Evolutionary conservation across 73 alveolate species (phyloP), one percentile per base, ranked within the genome.

Genomic region (Tetrahymena malaccensis): DNA sequence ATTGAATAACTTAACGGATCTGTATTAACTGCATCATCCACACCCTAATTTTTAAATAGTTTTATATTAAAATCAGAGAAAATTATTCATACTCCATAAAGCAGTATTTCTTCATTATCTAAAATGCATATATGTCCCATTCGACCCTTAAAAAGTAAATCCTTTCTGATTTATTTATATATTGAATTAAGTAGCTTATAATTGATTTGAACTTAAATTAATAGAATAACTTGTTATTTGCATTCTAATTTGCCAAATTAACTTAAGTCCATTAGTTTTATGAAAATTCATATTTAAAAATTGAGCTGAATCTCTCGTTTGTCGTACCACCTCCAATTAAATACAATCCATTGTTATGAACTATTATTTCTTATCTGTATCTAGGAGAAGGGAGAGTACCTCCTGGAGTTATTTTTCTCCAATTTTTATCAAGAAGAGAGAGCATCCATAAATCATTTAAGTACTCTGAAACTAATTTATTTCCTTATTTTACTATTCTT

Each of bases 301-400:
- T 95, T 25, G 93, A 31, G 25, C 97, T 94, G 89, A 85, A 95
- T 43, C 97, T 93, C 70, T 95, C 94, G 38, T 95, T 85, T 55
- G 70, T 95, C 17, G 97, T 95, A 31, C 95, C 85, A 0, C 97
- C 97, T 85, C 97, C 97, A 25, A 95, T 95, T 9, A 95, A 55
- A 89, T 95, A 95, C 1, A 89, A 43, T 43, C 70, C 85, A 95
- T 95, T 57, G 0, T 93, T 70, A 22, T 85, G 85, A 89, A 95
- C 13, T 21, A 93, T 34, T 21, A 94, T 55, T 31, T 89, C 50
- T 43, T 95, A 94, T 57, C 97, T 38, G 38, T 85, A 95, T 95
- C 97, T 95, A n/a, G 95, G 94, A 40, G 93, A 95, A 43, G 97
- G 97, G 25, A 55, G 34, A 34, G 85, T 44, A 35, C 84, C 84